Evolutionary conservation across 306 rosid species (phyloP), one percentile per base, ranked within the genome.

Genomic region (Arachis hypogaea): DNA sequence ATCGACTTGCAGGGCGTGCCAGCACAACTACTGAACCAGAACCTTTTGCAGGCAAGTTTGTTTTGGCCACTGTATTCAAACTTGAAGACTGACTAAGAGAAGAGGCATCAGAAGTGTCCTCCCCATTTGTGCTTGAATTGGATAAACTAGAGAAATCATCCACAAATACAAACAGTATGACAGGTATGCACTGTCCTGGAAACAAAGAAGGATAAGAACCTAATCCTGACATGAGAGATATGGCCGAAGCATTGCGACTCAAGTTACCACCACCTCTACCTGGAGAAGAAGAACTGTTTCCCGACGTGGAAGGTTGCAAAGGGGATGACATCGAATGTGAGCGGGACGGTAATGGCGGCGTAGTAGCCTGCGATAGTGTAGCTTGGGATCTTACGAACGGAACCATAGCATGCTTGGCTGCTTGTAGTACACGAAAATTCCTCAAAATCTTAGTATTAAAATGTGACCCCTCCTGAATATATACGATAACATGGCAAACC

Each of bases 151-250:
- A 91, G 88, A 91, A 88, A 74, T 93, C 97, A 68, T 86, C 97
- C 8, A 91, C 40, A 45, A 91, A 88, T 72, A 86, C 93, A 85
- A 93, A 91, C 75, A 93, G 78, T 69, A 82, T 79, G 77, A 93
- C 98, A 60, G 96, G 97, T 52, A 86, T 91, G 81, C 98, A 91
- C 80, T 86, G 97, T 78, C 98, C 98, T 41, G 96, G 98, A 85
- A 91, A 91, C 88, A 91, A 84, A 79, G 96, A 89, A 81, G 96
- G 66, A 86, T 88, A 84, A 69, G 98, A 93, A 78, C 96, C 93
- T 80, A 86, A 88, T 69, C 97, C 96, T 59, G 98, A 91, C 96
- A 89, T 91, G 46, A 85, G 87, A 56, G 97, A 86, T 80, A 89
- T 63, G 54, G 85, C 64, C 11, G 96, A 90, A 12, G 81, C 86